Evolutionary conservation across 176 grass and related monocot genomes (phyloP), one percentile per base, ranked within the genome.

Genomic region (Avena atlantica): DNA sequence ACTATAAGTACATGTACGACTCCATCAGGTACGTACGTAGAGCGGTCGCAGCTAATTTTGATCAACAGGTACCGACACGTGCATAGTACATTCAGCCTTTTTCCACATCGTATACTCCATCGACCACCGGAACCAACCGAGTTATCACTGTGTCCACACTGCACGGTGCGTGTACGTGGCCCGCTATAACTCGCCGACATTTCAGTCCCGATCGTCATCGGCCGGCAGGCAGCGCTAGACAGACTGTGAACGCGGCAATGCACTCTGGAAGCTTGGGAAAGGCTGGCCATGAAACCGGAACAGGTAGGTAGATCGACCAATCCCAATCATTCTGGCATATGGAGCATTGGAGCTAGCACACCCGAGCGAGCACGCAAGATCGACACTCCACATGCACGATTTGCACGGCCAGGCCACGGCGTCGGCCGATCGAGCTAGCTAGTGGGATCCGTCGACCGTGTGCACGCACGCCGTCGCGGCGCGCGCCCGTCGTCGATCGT

Each of bases 171-270:
- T 14, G 25, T 29, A 66, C 63, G 21, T 20, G 47, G 9, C 19
- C 45, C 7, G 16, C 14, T 47, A 88, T 78, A 70, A 85, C 45
- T 85, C 25, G 17, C 83, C 58, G 19, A 64, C 58, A 15, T 17
- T 66, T n/a, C 27, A 13, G 44, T 2, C 57, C 42, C 0, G 23
- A 82, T 76, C 16, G 81, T 75, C 44, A 13, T 81, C 62, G 25
- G 6, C 84, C 55, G 17, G 74, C 73, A 31, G 16, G 17, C 17
- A 17, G 20, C 17, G 45, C 24, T 53, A 6, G 88, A 76, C 88
- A 86, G 40, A 82, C 63, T 86, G 78, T 61, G 79, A 83, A 90
- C 84, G n/a, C 44, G 57, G 29, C 8, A 19, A 6, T 57, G 72
- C 23, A 52, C 47, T 5, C 16, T 31, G 78, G 83, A 60, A 76